Evolutionary conservation across 1,284 basidiomycete species (phyloP), one percentile per base, ranked within the genome.

Genomic region (Leccinum pachyderme): DNA sequence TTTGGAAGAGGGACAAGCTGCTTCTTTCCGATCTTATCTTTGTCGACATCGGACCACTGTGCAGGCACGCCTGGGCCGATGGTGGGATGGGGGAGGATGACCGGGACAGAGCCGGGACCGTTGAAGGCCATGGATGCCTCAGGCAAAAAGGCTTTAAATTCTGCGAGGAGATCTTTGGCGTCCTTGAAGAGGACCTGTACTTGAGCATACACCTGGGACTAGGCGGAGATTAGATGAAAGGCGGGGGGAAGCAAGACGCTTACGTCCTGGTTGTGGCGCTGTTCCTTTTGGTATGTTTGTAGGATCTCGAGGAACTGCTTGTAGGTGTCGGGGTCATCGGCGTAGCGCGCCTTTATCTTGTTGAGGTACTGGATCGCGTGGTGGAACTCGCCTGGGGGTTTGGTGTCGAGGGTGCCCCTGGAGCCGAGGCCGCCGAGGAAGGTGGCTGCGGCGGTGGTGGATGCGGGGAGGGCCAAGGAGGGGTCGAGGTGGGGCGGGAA

Each of bases 321-420:
- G 81, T 99, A 99, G 45, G 91, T 96, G 65, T 96, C 93, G 24
- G 90, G 87, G 62, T 98, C 94, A 59, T 90, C 86, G n/a, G 86
- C 78, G 74, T 91, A 99, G 49, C 95, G 86, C 46, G 88, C 87
- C 78, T 99, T 99, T 79, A 99, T 99, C 80, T 95, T 96, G 82
- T 98, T 98, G 64, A 99, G 87, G 71, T 96, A 99, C 65, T 93
- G 89, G 63, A 99, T 98, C 24, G 97, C 97, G 69, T 96, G 94
- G 72, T 98, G 95, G 79, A 99, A 98, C 71, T 98, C 95, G 52
- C 77, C 81, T 4, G 77, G 70, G 5, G 78, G 77, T 54, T 80
- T 76, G 58, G 74, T 73, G 60, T 78, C 77, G 46, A 73, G 68
- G 7, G 68, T 65, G 41, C 73, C 74, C 57, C 75, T 75, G 53